phyloP scores from a whole-genome alignment of 1,284 basidiomycete species.

The Ustilago vetiveriae region DNA sequence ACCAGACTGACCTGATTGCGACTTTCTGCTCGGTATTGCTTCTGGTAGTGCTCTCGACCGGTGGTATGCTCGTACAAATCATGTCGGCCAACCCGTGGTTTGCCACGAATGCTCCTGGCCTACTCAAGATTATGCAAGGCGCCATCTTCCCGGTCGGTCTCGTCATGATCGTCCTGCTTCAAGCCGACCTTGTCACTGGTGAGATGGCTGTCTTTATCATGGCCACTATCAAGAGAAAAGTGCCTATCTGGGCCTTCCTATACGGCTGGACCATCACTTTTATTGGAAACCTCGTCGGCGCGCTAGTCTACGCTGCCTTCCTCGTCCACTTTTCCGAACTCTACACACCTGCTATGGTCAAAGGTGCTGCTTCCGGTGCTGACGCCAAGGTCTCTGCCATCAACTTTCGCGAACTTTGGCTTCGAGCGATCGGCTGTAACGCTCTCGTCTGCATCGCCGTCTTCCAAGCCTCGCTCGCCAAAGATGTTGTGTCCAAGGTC shows the following conservation, averaged over 20 bases:
- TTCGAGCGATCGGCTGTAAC: constrained; percentile 80
- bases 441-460: constrained; percentile 81
- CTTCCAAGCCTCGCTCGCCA: constrained; percentile 80
- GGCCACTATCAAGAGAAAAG: constrained; percentile 51
- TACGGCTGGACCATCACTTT: constrained; percentile 71
- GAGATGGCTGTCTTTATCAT: constrained; percentile 59
- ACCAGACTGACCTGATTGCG: neutral
- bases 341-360: constrained; percentile 41
- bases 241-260: constrained; percentile 55
- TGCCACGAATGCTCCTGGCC: constrained; percentile 50
- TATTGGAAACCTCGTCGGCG: constrained; percentile 77
- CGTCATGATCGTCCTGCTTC: constrained; percentile 57
- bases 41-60: constrained; percentile 46
- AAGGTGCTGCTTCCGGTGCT: constrained; percentile 33
- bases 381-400: constrained; percentile 41
- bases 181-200: constrained; percentile 54
- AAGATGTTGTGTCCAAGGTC: constrained; percentile 79
- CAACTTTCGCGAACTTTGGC: constrained; percentile 72
- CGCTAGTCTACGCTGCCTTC: constrained; percentile 77
- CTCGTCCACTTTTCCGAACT: constrained; percentile 67
- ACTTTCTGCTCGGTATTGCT: no score
- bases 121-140: constrained; percentile 54
- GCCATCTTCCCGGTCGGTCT: constrained; percentile 56
- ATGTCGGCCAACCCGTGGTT: constrained; percentile 55
- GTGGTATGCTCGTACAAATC: constrained; percentile 56